Base-by-base conservation (phyloP, 805 yeast species). In the Pichia heedii region DNA sequence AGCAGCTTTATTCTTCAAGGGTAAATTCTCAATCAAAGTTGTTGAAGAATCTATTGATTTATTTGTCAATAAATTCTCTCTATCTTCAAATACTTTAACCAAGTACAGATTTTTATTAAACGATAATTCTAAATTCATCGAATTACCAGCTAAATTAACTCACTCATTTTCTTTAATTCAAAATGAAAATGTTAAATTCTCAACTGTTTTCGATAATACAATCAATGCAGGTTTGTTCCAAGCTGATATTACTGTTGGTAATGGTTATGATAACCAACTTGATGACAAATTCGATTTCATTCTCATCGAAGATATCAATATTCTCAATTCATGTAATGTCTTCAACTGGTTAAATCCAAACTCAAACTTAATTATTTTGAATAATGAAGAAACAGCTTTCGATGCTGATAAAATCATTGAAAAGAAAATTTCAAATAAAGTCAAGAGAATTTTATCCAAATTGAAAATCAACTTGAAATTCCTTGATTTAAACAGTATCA, bases 191-290 rank as follows among this genome's bases (percentile, higher is more conserved):
- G 72, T 82, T 44, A 63, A 72, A 42, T 73, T 76, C 60, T 71
- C 83, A 60, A 73, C 83, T 41, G 76, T 75, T 55, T 86, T 69
- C 54, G 95, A 90, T 61, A 88, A 85, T 60, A 58, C 70, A 32
- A 67, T 77, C 15, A 75, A 74, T 41, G 90, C 89, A 30, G 97
- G 97, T 49, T 58, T 76, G 9, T 79, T 80, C 59, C 85, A 82
- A 61, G 73, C 88, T 33, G 84, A 81, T 55, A 66, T 83, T 40
- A 49, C 46, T 33, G 54, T 54, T 32, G 66, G 66, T 29, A 38
- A 45, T 16, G 47, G 43, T 22, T 40, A 33, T 34, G 48, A 47
- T 62, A 68, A 22, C 65, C 73, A 7, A 84, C 79, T 42, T 3
- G 19, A n/a, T 32, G 20, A 32, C 8, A 56, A 71, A 37, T 82